These are phyloP conservation scores for Ustilago loliicola DNA, from an alignment of 1,284 basidiomycete species.

Conservation along the genomic window DNA sequence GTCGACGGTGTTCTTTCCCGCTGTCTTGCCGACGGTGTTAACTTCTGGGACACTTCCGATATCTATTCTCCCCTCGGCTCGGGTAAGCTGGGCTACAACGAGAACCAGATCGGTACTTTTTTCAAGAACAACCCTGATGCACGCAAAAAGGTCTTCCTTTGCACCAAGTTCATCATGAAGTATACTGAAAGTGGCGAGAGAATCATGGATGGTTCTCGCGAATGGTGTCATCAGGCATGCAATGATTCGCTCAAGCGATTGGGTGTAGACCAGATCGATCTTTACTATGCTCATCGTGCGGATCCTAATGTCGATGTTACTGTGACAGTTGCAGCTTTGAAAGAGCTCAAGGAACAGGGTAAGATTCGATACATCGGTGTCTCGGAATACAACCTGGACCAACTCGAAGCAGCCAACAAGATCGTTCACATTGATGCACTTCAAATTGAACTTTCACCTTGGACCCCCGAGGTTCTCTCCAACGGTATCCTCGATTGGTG, in stretches of 20 bases:
- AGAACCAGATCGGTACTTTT: conserved; percentile 70
- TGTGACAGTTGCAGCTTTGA: conserved; percentile 83
- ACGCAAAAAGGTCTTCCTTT: conserved; percentile 71
- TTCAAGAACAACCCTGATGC: conserved; percentile 62
- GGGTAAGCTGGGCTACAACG: conserved; percentile 68
- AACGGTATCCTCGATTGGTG: conserved; percentile 62
- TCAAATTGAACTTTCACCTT: conserved; percentile 74
- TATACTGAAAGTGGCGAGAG: conserved; percentile 35
- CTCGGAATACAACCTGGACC: conserved; percentile 66
- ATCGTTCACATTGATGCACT: conserved; percentile 72
- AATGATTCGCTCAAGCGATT: conserved; percentile 68
- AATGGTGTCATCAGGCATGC: conserved; percentile 69
- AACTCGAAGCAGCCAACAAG: conserved; percentile 46
- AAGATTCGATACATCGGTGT: conserved; percentile 82
- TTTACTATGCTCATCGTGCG: conserved; percentile 72
- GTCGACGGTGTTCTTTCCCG: conserved; percentile 40
- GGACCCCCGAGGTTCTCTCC: conserved; percentile 61
- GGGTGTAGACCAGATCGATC: conserved; percentile 69
- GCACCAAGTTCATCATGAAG: conserved; percentile 71
- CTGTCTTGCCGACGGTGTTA: conserved; percentile 44
- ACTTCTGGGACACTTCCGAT: conserved; percentile 54
- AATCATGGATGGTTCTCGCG: conserved; percentile 46
- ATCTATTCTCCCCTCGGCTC: conserved; percentile 49
- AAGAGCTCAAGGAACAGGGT: conserved; percentile 79
- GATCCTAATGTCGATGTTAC: conserved; percentile 75